phyloP scores from a whole-genome alignment of 352 stramenopile species.

The Phytophthora lateralis region DNA sequence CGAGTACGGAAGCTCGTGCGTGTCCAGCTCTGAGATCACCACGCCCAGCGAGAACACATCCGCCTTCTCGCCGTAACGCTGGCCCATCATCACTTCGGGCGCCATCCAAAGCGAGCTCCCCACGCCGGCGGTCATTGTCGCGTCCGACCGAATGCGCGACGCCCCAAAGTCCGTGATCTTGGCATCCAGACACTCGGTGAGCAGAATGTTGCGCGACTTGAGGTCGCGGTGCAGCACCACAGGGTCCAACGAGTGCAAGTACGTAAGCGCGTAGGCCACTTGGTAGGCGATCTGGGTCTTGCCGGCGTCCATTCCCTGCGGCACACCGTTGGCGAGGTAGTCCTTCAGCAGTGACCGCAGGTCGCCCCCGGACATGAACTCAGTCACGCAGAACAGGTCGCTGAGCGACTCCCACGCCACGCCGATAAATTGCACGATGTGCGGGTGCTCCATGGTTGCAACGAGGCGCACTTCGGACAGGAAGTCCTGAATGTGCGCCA shows the following conservation, averaged over 20 bases:
- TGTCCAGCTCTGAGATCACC: constrained; percentile 39
- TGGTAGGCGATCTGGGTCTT: constrained; percentile 44
- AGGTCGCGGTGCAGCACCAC: constrained; percentile 57
- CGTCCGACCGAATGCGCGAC: constrained; percentile 27
- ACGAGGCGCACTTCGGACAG: constrained; percentile 48
- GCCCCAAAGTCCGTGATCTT: constrained; percentile 61
- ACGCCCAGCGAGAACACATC: constrained; percentile 49
- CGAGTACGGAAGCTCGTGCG: constrained; percentile 36
- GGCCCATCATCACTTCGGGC: no score
- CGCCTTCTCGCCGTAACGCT: constrained; percentile 27
- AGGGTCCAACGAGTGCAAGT: constrained; percentile 30
- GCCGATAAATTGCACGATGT: constrained; percentile 42
- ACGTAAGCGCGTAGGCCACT: constrained; percentile 37
- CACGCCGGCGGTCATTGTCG: constrained; percentile 33
- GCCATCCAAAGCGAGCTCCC: constrained; percentile 23
- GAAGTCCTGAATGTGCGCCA: constrained; percentile 45
- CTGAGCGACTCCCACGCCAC: constrained; percentile 56
- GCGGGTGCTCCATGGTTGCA: constrained; percentile 47
- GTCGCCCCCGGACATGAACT: constrained; percentile 57
- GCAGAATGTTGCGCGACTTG: constrained; percentile 68
- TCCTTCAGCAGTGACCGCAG: constrained; percentile 44
- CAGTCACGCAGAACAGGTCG: constrained; percentile 48
- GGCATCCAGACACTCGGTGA: constrained; percentile 40
- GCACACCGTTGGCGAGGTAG: constrained; percentile 18
- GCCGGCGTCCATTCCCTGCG: constrained; percentile 25